phyloP scores from a whole-genome alignment of 345 rosid genomes.

The Melaleuca alternifolia region DNA sequence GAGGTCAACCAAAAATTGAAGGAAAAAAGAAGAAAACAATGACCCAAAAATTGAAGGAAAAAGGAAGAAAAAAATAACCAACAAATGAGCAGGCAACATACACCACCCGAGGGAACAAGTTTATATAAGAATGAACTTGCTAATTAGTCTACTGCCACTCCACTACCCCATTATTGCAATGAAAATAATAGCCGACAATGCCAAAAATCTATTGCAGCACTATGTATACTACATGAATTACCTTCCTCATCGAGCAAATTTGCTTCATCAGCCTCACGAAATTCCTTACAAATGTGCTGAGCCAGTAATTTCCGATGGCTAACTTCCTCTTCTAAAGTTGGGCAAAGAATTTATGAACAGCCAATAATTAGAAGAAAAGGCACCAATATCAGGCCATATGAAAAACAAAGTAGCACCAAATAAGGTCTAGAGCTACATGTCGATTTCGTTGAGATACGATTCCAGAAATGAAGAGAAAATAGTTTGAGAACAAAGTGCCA shows the following conservation, averaged over 20 bases:
- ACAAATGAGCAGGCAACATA: neutral
- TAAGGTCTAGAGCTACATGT: neutral
- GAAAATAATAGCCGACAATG: neutral
- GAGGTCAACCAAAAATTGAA: neutral
- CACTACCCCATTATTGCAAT: neutral
- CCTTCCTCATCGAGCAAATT: constrained; percentile 68
- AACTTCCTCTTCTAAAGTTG: constrained; percentile 23
- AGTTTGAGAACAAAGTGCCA: neutral
- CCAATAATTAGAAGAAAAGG: neutral
- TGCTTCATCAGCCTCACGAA: constrained; percentile 43
- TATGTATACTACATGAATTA: constrained; percentile 1
- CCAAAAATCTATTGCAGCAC: neutral
- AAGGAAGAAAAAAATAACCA: neutral
- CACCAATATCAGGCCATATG: neutral
- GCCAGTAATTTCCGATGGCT: constrained; percentile 22
- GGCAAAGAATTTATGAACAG: neutral
- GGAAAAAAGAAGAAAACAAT: neutral
- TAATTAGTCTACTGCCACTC: neutral
- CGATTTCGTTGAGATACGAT: neutral
- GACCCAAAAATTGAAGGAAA: neutral
- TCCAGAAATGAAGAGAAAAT: neutral
- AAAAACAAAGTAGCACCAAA: neutral
- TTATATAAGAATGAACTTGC: neutral
- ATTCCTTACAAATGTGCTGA: constrained; percentile 28
- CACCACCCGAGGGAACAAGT: neutral